These are phyloP conservation scores for Alternaria sp. DNA, from an alignment of 2,329 filamentous ascomycete species.

Conservation along the genomic window DNA sequence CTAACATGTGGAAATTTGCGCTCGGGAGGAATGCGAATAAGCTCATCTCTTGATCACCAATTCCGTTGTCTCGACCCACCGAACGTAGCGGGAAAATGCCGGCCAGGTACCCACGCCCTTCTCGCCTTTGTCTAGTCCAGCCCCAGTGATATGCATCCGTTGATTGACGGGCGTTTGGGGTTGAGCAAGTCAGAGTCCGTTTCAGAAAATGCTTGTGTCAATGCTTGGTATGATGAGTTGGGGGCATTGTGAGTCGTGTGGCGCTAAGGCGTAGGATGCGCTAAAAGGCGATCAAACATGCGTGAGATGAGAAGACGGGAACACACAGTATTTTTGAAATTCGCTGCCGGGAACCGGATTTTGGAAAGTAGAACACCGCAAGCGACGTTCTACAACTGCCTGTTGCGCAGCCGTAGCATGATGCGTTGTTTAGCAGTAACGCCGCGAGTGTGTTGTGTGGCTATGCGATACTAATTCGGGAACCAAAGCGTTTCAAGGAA, in stretches of 20 bases:
- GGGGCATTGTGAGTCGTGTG: slow-evolving; percentile 9
- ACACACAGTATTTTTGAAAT: slow-evolving; percentile 6
- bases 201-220: slow-evolving; percentile 13
- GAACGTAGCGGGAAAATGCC: background rate
- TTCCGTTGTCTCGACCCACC: background rate
- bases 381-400: background rate
- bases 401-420: background rate
- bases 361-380: background rate
- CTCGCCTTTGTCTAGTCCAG: slow-evolving; percentile 11
- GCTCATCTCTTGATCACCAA: slow-evolving; percentile 19
- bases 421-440: background rate
- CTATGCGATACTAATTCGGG: background rate
- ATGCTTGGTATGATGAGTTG: slow-evolving; percentile 21
- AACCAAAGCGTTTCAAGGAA: background rate
- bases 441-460: background rate
- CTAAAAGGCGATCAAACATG: slow-evolving; percentile 43
- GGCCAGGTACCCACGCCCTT: background rate
- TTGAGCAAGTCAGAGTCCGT: slow-evolving; percentile 17
- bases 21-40: slow-evolving; percentile 19
- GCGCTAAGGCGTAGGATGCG: slow-evolving; percentile 23
- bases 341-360: background rate
- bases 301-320: slow-evolving; percentile 36
- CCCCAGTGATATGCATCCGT: slow-evolving; percentile 6
- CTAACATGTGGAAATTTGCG: slow-evolving; percentile 28
- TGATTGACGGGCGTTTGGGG: slow-evolving; percentile 1